Percentiles rank a stretch among this genome's conserved stretches.
These are phyloP conservation scores for Lodderomyces elongisporus DNA, from an alignment of 1,139 yeast species.

Conservation along the genomic window DNA sequence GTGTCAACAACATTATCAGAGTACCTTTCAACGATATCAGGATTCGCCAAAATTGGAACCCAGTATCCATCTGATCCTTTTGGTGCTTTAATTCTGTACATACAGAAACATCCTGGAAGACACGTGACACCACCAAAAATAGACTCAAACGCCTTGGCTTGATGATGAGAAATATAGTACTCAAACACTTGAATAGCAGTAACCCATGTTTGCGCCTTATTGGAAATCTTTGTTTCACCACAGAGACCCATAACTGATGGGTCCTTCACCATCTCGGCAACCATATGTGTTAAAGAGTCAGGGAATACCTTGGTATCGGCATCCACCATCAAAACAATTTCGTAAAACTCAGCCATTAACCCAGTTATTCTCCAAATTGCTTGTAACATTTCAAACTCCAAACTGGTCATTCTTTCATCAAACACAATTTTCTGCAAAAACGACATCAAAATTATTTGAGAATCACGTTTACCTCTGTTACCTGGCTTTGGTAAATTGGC, in stretches of 20 bases:
- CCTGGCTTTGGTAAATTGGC: constrained; percentile 83
- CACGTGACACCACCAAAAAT: constrained; percentile 97
- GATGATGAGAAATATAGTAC: constrained; percentile 93
- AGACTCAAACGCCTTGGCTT: constrained; percentile 92
- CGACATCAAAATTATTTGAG: constrained; percentile 90
- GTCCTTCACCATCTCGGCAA: constrained; percentile 87
- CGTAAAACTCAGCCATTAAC: constrained; percentile 80
- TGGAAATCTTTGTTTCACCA: constrained; percentile 94
- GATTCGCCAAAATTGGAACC: constrained; percentile 95
- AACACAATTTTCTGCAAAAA: constrained; percentile 87
- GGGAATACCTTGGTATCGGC: constrained; percentile 94
- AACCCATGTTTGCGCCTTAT: constrained; percentile 84
- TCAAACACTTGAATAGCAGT: constrained; percentile 95
- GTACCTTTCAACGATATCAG: constrained; percentile 93
- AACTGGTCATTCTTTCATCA: constrained; percentile 94
- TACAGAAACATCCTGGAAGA: constrained; percentile 95
- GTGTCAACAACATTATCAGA: constrained; percentile 86
- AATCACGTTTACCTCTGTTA: constrained; percentile 96
- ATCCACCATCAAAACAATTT: constrained; percentile 87
- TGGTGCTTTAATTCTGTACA: constrained; percentile 92
- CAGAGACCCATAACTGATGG: constrained; percentile 92
- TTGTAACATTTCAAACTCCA: constrained; percentile 76
- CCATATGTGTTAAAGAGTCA: constrained; percentile 88
- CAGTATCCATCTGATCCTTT: constrained; percentile 87
- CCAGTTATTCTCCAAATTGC: constrained; percentile 88